A percentile compares a stretch with the other conserved stretches of the same genome.
phyloP scores from a whole-genome alignment of 192 early-diverging fungal species.

The Mortierella hygrophila region DNA sequence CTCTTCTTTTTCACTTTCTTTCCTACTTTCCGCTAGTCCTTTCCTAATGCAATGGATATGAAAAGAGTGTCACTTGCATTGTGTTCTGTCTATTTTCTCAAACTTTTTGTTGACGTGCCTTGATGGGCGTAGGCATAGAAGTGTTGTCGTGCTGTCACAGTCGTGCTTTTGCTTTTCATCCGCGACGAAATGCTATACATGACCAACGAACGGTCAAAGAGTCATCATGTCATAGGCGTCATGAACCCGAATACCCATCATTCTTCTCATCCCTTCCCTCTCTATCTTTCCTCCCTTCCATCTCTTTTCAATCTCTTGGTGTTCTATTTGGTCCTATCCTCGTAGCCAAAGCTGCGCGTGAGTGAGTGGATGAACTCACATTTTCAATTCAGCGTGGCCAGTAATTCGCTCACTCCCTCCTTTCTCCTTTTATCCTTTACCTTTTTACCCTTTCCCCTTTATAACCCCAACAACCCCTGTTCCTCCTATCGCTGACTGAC shows the following conservation, averaged over 20 bases:
- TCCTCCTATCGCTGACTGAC: not conserved
- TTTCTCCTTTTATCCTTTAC: not conserved
- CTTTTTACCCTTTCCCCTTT: not conserved
- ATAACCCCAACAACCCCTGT: not conserved
- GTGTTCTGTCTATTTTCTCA: not conserved
- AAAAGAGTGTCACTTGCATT: not conserved
- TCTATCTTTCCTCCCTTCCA: not conserved
- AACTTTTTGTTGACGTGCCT: slow-evolving; percentile 3
- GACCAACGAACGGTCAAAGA: not conserved
- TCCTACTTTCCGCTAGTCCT: not conserved
- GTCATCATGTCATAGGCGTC: not conserved
- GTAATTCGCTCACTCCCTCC: not conserved
- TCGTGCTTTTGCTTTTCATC: not conserved
- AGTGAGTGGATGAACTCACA: not conserved
- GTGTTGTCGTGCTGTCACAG: not conserved
- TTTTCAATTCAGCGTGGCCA: not conserved
- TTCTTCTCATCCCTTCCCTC: not conserved
- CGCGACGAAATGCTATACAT: not conserved
- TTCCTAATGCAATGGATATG: not conserved
- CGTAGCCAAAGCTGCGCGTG: not conserved
- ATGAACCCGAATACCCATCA: not conserved
- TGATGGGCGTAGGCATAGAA: not conserved
- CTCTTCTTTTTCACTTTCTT: not conserved
- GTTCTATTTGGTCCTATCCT: not conserved
- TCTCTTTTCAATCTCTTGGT: not conserved